phyloP scores from a whole-genome alignment of 768 basidiomycete species.

The Kwoniella pini region DNA sequence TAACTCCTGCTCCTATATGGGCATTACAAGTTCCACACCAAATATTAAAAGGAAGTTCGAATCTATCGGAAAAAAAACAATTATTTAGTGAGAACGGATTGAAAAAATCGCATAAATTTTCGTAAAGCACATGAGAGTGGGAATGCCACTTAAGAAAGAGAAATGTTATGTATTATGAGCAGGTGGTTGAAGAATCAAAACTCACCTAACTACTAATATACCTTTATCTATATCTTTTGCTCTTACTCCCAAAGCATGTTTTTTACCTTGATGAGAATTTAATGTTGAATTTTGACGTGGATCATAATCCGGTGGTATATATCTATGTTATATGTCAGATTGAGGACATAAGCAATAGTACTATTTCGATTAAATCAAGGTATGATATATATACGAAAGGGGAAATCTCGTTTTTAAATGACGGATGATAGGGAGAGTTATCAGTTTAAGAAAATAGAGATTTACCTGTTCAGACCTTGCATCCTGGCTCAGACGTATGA shows the following conservation, averaged over 20 bases:
- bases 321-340: constrained; percentile 54
- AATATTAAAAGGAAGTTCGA: constrained; percentile 83
- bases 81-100: too few relatives aligned
- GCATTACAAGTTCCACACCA: constrained; percentile 82
- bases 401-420: too few relatives aligned
- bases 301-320: constrained; percentile 76
- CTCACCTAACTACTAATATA: constrained; percentile 78
- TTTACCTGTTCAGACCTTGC: constrained; percentile 43
- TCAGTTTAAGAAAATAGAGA: neutral
- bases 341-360: neutral
- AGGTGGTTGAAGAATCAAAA: too few relatives aligned
- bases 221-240: constrained; percentile 96
- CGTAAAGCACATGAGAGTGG: too few relatives aligned
- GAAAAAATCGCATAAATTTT: too few relatives aligned
- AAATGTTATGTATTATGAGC: too few relatives aligned
- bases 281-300: constrained; percentile 60
- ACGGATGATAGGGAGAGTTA: neutral
- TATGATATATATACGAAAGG: neutral
- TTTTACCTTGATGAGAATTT: constrained; percentile 63
- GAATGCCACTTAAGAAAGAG: too few relatives aligned
- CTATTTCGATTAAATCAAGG: neutral
- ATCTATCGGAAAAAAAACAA: too few relatives aligned
- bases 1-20: constrained; percentile 97
- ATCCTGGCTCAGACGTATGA: too few relatives aligned
- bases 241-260: constrained; percentile 84